These are phyloP conservation scores for Colletotrichum salicis DNA, from an alignment of 2,329 filamentous ascomycete genomes.

Conservation along the genomic window DNA sequence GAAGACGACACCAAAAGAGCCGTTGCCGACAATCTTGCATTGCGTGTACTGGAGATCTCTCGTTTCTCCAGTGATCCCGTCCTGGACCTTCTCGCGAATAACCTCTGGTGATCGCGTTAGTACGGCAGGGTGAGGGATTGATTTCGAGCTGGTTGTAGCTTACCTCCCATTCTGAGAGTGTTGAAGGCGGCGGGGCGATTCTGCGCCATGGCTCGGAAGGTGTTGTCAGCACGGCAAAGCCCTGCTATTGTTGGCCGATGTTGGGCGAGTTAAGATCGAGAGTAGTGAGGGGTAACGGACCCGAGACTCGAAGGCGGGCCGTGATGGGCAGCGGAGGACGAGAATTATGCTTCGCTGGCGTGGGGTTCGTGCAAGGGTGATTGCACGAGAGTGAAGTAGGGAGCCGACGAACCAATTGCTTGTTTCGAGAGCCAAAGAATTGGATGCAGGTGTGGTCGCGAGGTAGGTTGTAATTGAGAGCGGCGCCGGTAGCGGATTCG, in stretches of 20 bases:
- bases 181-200: slow-evolving; percentile 91
- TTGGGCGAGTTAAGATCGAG: slow-evolving; percentile 37
- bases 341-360: background rate
- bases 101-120: slow-evolving; percentile 72
- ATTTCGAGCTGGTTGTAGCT: slow-evolving; percentile 51
- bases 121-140: slow-evolving; percentile 24
- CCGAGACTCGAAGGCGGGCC: slow-evolving; percentile 44
- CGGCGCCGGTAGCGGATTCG: slow-evolving; percentile 24
- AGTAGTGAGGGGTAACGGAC: slow-evolving; percentile 44
- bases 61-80: slow-evolving; percentile 96
- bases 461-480: slow-evolving; percentile 8
- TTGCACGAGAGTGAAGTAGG: slow-evolving; percentile 22
- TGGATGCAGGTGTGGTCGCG: slow-evolving; percentile 1
- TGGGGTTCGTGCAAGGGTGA: slow-evolving; percentile 15
- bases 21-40: slow-evolving; percentile 99
- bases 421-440: slow-evolving; percentile 13
- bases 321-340: slow-evolving; percentile 47
- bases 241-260: slow-evolving; percentile 36
- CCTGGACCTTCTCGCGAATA: slow-evolving; percentile 98
- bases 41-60: slow-evolving; percentile 98
- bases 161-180: slow-evolving; percentile 95
- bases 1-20: slow-evolving; percentile 98
- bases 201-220: slow-evolving; percentile 75
- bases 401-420: slow-evolving; percentile 21
- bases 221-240: slow-evolving; percentile 35